Evolutionary conservation across 2,329 filamentous ascomycete genomes (phyloP).

Genomic region (Thielaviopsis euricoi): DNA sequence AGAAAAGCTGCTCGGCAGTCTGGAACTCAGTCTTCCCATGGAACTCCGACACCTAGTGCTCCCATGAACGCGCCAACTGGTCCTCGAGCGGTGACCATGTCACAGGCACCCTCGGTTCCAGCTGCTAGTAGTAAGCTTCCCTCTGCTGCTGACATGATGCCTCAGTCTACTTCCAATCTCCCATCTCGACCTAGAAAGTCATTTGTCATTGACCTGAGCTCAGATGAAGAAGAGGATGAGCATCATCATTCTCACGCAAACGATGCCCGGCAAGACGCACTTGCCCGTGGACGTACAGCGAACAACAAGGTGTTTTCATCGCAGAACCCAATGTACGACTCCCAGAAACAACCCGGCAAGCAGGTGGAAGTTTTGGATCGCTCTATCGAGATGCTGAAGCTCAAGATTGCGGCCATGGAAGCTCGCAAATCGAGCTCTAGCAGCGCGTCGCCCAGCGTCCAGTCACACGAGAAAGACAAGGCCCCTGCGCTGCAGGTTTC

Average conservation of each 20-base stretch:
- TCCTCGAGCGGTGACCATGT: not conserved
- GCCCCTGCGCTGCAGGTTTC: not conserved
- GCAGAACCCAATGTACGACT: slow-evolving; percentile 1
- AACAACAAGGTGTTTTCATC: not conserved
- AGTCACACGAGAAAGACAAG: not conserved
- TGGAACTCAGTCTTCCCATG: not conserved
- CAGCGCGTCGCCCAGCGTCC: not conserved
- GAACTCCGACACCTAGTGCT: not conserved
- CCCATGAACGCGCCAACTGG: slow-evolving; percentile 1
- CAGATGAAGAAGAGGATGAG: slow-evolving; percentile 9
- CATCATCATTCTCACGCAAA: not conserved
- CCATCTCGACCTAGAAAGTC: slow-evolving; percentile 1
- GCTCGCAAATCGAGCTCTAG: slow-evolving; percentile 27
- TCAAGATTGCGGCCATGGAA: slow-evolving; percentile 40
- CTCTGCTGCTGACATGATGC: not conserved
- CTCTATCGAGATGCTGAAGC: slow-evolving; percentile 45
- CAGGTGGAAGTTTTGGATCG: slow-evolving; percentile 23
- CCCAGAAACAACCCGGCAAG: not conserved
- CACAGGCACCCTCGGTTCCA: not conserved
- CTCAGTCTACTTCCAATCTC: not conserved
- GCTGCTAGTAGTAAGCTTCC: not conserved
- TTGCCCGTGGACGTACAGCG: not conserved
- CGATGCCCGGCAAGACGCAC: not conserved
- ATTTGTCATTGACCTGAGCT: slow-evolving; percentile 9
- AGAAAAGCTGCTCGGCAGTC: slow-evolving; percentile 7